phyloP scores from a whole-genome alignment of 2,329 filamentous ascomycete genomes.

The Diplodia sapinea region DNA sequence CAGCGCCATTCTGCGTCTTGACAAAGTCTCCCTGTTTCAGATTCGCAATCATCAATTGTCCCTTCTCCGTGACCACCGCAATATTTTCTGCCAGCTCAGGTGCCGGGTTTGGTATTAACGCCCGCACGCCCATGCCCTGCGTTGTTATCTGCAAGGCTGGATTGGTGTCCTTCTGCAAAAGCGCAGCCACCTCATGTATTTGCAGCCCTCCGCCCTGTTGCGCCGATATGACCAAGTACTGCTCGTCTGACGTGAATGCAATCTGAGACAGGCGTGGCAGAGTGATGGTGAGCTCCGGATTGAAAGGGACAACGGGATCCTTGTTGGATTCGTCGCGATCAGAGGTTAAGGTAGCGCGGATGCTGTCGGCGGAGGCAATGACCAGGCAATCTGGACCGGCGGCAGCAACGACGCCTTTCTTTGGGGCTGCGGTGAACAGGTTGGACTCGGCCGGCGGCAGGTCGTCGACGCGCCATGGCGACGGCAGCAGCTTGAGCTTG shows the following conservation, averaged over 20 bases:
- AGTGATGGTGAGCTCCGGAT: conserved; percentile 73
- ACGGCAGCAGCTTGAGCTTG: conserved; percentile 78
- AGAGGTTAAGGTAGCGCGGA: conserved; percentile 86
- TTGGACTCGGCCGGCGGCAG: conserved; percentile 79
- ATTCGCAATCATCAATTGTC: conserved; percentile 84
- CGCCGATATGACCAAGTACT: conserved; percentile 80
- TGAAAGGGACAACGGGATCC: conserved; percentile 69
- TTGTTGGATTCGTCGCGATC: conserved; percentile 69
- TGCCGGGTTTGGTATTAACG: conserved; percentile 80
- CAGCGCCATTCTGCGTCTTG: conserved; percentile 62
- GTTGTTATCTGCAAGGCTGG: conserved; percentile 78
- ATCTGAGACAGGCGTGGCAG: conserved; percentile 85
- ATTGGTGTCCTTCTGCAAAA: conserved; percentile 70
- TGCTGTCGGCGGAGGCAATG: conserved; percentile 82
- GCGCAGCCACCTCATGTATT: conserved; percentile 75
- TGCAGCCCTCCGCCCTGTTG: conserved; percentile 81
- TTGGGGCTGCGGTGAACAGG: conserved; percentile 81
- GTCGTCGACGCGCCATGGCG: conserved; percentile 72
- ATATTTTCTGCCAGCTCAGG: conserved; percentile 74
- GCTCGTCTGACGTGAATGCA: conserved; percentile 88
- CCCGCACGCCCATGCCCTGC: conserved; percentile 73
- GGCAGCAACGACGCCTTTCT: conserved; percentile 81
- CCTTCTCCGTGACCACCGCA: conserved; percentile 78
- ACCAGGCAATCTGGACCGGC: conserved; percentile 88
- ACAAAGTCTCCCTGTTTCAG: conserved; percentile 69